A percentile compares a stretch with the other conserved stretches of the same genome.
These are phyloP conservation scores for Pulveroboletus sp. DNA, from an alignment of 768 basidiomycete species.

Conservation along the genomic window DNA sequence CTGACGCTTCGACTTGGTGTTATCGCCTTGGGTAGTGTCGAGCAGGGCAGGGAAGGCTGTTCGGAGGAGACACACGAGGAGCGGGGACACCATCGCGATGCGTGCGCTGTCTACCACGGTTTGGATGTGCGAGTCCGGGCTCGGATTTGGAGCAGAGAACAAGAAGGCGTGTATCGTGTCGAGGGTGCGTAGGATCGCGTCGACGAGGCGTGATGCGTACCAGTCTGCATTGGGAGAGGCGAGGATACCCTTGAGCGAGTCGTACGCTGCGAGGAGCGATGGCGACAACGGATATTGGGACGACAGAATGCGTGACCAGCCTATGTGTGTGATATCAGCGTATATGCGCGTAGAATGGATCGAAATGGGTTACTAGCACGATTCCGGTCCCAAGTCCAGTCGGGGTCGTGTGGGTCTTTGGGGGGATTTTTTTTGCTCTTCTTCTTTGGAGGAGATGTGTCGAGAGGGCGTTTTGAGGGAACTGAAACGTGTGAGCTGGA, in stretches of 20 bases:
- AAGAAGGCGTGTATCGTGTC: conserved; percentile 18
- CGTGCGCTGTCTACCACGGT: conserved; percentile 10
- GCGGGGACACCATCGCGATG: conserved; percentile 21
- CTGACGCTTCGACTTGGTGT: conserved; percentile 11
- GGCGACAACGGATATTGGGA: conserved; percentile 20
- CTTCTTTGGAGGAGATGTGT: conserved; percentile 24
- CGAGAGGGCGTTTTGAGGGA: conserved; percentile 16
- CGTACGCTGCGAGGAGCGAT: conserved; percentile 21
- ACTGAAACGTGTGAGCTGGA: conserved; percentile 13
- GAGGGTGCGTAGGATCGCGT: conserved; percentile 19
- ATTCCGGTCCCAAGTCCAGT: conserved; percentile 22
- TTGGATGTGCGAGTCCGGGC: background rate
- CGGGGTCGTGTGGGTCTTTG: conserved; percentile 15
- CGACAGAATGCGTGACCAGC: conserved; percentile 18
- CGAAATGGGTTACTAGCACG: conserved; percentile 11
- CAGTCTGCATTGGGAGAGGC: conserved; percentile 5
- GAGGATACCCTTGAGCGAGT: conserved; percentile 21
- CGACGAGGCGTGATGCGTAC: conserved; percentile 13
- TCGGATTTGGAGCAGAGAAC: conserved; percentile 9
- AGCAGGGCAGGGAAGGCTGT: conserved; percentile 19
- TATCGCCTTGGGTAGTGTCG: conserved; percentile 3
- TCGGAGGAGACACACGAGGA: conserved; percentile 22
- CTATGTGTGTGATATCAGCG: conserved; percentile 6
- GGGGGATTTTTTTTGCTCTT: conserved; percentile 21
- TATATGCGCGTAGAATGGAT: background rate